Conservation (phyloP, 2,329 filamentous ascomycete species). For the Beauveria sp. region DNA sequence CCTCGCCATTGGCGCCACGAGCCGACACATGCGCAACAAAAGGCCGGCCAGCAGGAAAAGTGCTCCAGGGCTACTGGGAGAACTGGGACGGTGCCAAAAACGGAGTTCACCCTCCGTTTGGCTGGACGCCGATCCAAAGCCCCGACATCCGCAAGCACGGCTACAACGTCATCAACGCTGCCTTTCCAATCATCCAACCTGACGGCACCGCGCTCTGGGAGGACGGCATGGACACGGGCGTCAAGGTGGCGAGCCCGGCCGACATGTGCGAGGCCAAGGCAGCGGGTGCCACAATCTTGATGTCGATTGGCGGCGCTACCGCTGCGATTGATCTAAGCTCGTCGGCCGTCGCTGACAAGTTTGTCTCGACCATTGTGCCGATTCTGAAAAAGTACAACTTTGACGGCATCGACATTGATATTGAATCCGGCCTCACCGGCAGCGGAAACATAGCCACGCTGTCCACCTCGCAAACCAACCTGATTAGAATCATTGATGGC, state of each 20-base stretch:
- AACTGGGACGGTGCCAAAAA: slow-evolving; percentile 28
- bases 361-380: slow-evolving; percentile 26
- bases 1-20: slow-evolving; percentile 13
- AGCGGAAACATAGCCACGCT: slow-evolving; percentile 23
- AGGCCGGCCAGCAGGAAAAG: slow-evolving; percentile 25
- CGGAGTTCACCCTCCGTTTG: slow-evolving; percentile 25
- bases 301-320: slow-evolving; percentile 28
- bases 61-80: slow-evolving; percentile 29
- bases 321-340: slow-evolving; percentile 26
- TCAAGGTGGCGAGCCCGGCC: slow-evolving; percentile 23
- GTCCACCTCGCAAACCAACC: slow-evolving; percentile 25
- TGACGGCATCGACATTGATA: slow-evolving; percentile 29
- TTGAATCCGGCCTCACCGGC: slow-evolving; percentile 24
- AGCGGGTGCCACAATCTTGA: slow-evolving; percentile 24
- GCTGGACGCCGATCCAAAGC: slow-evolving; percentile 26
- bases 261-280: slow-evolving; percentile 28
- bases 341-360: slow-evolving; percentile 25
- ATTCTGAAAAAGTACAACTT: slow-evolving; percentile 29
- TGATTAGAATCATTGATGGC: slow-evolving; percentile 29
- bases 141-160: slow-evolving; percentile 22
- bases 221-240: slow-evolving; percentile 25
- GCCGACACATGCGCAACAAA: slow-evolving; percentile 23
- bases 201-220: slow-evolving; percentile 26
- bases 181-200: slow-evolving; percentile 26
- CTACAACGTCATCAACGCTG: slow-evolving; percentile 28